Base-by-base conservation (phyloP, 1,139 yeast genomes). In the Hyphopichia pseudoburtonii region DNA sequence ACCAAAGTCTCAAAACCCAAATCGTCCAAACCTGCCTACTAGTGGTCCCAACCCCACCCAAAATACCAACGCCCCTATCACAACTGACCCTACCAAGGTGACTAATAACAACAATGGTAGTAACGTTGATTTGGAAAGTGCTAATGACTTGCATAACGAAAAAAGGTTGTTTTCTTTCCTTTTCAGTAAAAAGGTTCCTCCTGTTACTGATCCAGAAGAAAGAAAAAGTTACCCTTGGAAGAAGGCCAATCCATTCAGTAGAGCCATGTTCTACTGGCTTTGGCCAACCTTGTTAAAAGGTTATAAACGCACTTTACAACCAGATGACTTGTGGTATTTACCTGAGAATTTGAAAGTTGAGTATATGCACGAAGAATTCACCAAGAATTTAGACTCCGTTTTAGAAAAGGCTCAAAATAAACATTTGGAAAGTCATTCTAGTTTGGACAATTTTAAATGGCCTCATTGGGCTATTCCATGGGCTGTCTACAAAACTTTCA, bases 291-390 rank as follows among this genome's bases (percentile, higher is more conserved):
- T 70, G 41, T 45, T 50, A 27, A 66, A 62, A 42, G 77, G 76
- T 11, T 71, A 70, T 49, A 64, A 65, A 43, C 52, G 76, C 39
- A 70, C 75, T 2, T 59, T 71, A 42, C 55, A 56, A 5, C 69
- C 73, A 1, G 55, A 56, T 34, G 77, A 71, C 47, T 57, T 71
- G 42, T 71, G 62, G 58, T 55, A 51, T 35, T 55, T 71, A 31
- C 58, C 73, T 4, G 64, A 63, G 4, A 62, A 66, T 9, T 48
- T 70, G 33, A 66, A 60, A n/a, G 73, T 70, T n/a, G 62, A 69
- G 44, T 43, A 51, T 32, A 61, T 70, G 72, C 70, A 70, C 48
- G 41, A 39, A 17, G 48, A 42, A 29, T 71, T 58, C 48, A 64
- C 64, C 28, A 37, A 23, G 5, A 44, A 59, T 36, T 52, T 70